Evolutionary conservation across 164 flowering plant species (phyloP).

Genomic region (Liriodendron chinense): DNA sequence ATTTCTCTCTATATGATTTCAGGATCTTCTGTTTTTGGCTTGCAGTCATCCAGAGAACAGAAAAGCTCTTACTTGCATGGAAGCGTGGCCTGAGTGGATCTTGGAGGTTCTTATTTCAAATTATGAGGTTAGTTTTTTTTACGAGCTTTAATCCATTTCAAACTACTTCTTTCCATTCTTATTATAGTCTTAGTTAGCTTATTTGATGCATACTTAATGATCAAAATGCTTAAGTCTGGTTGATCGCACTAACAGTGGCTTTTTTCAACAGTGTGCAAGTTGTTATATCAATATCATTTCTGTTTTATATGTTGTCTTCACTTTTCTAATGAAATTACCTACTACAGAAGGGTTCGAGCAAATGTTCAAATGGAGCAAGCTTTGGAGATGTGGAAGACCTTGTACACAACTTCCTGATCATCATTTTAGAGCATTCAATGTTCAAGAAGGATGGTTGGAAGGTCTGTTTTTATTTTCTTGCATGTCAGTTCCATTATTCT

Average conservation of each 20-base stretch:
- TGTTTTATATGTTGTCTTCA: not conserved
- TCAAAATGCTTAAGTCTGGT: not conserved
- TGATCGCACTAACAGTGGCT: not conserved
- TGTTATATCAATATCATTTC: not conserved
- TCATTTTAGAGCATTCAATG: constrained; percentile 96
- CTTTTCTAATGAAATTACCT: constrained; percentile 9
- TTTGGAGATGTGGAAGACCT: constrained; percentile 82
- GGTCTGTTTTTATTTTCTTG: constrained; percentile 36
- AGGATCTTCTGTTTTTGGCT: constrained; percentile 99
- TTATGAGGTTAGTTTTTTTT: constrained; percentile 61
- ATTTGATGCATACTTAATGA: not conserved
- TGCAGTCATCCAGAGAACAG: constrained; percentile 97
- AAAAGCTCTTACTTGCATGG: constrained; percentile 78
- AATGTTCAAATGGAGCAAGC: constrained; percentile 44
- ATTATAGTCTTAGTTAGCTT: not conserved
- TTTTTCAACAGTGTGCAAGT: not conserved
- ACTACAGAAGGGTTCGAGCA: constrained; percentile 53
- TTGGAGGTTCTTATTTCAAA: constrained; percentile 90
- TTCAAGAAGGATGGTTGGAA: constrained; percentile 98
- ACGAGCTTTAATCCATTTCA: not conserved
- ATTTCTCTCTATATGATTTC: constrained; percentile 60
- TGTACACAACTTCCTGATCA: constrained; percentile 79
- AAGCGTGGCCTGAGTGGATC: constrained; percentile 99
- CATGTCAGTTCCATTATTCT: not conserved
- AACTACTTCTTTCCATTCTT: not conserved